A percentile compares a stretch with the other conserved stretches of the same genome.
phyloP scores from a whole-genome alignment of 2,329 filamentous ascomycete genomes.

The Fonsecaea monophora region DNA sequence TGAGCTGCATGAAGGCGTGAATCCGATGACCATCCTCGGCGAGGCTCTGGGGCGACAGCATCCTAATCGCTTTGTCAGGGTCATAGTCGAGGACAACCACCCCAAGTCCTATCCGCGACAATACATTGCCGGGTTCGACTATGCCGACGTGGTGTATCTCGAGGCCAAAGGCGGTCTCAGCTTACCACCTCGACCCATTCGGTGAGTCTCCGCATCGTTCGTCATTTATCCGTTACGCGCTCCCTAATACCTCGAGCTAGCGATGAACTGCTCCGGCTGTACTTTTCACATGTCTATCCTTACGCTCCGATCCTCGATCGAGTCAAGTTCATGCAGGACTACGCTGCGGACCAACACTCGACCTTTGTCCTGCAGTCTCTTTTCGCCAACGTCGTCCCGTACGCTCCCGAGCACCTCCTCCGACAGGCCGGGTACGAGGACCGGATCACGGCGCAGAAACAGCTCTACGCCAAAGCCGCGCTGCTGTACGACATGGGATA shows the following conservation, averaged over 20 bases:
- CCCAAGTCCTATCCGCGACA: conserved; percentile 2
- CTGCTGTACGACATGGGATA: conserved; percentile 16
- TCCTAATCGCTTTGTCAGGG: conserved; percentile 3
- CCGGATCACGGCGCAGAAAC: conserved; percentile 9
- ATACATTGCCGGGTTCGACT: conserved; percentile 4
- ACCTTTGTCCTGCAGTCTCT: conserved; percentile 17
- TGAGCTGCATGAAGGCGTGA: conserved; percentile 16
- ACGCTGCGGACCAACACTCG: conserved; percentile 6
- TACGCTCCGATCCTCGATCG: conserved; percentile 17
- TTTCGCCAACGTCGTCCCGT: conserved; percentile 15
- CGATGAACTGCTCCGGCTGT: conserved; percentile 7
- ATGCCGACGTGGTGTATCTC: conserved; percentile 12
- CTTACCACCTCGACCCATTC: conserved; percentile 11
- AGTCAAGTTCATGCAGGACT: conserved; percentile 18
- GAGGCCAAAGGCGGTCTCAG: conserved; percentile 5
- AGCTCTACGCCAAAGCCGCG: conserved; percentile 12
- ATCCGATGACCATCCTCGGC: conserved; percentile 19
- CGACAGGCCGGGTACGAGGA: conserved; percentile 11
- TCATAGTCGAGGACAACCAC: conserved; percentile 4
- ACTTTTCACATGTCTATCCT: conserved; percentile 11
- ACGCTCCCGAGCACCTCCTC: conserved; percentile 10
- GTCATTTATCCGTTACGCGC: not conserved
- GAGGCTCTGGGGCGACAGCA: conserved; percentile 8
- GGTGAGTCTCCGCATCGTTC: not conserved
- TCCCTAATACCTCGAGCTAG: not conserved